A percentile compares a stretch with the other conserved stretches of the same genome.
Conservation (phyloP, 371 early-diverging fungal species). For the Lichtheimia corymbifera region DNA sequence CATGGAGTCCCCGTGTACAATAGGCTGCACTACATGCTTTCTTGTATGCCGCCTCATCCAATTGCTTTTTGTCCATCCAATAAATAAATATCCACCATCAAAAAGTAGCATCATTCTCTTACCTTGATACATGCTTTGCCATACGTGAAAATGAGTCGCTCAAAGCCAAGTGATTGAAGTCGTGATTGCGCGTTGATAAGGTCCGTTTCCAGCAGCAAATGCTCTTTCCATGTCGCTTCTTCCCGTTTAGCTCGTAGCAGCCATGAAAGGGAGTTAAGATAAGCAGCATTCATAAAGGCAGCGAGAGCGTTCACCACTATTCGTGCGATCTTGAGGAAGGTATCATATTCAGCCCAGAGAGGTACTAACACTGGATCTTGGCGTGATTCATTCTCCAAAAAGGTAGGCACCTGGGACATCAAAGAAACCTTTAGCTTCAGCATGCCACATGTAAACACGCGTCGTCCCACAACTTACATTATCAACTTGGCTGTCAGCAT, state of each 20-base stretch:
- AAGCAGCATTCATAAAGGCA: constrained; percentile 19
- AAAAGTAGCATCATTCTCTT: constrained; percentile 5
- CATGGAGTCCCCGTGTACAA: constrained; percentile 39
- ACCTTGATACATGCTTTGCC: constrained; percentile 39
- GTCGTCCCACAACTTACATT: not conserved
- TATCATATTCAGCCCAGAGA: constrained; percentile 29
- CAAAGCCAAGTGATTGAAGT: constrained; percentile 25
- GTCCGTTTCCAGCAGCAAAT: constrained; percentile 25
- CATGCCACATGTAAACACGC: not conserved
- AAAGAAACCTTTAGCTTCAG: not conserved
- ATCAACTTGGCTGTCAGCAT: not conserved
- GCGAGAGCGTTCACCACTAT: constrained; percentile 19
- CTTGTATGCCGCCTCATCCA: constrained; percentile 14
- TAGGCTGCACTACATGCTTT: constrained; percentile 37
- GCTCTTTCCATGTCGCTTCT: constrained; percentile 38
- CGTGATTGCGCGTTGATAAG: constrained; percentile 16
- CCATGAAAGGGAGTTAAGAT: constrained; percentile 17
- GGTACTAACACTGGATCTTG: constrained; percentile 12
- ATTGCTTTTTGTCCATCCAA: not conserved
- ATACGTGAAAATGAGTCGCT: constrained; percentile 12
- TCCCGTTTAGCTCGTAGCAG: constrained; percentile 28
- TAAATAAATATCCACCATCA: not conserved
- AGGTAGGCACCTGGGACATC: not conserved
- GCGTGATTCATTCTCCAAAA: constrained; percentile 3
- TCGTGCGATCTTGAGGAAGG: constrained; percentile 16